Percentiles rank a stretch among this genome's conserved stretches.
phyloP scores from a whole-genome alignment of 2,329 filamentous ascomycete species.

The Thielaviopsis euricoi region DNA sequence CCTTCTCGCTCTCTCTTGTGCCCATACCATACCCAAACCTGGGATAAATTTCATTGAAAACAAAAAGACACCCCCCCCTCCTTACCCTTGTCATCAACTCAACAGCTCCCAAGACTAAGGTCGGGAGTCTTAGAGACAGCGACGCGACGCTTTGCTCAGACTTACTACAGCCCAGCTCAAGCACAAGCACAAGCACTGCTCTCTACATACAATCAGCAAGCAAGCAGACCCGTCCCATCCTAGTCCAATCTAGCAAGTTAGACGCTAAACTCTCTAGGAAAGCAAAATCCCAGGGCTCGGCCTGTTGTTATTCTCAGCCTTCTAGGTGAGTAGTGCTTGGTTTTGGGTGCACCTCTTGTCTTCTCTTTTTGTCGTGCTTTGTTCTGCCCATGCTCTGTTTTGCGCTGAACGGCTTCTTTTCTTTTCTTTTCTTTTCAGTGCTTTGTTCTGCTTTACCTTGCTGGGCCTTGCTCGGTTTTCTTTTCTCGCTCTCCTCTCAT shows the following conservation, averaged over 20 bases:
- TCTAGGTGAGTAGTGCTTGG: neutral
- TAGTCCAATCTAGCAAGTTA: neutral
- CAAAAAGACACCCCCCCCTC: neutral
- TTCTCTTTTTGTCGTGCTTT: neutral
- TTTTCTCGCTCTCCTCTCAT: neutral
- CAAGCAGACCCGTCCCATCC: neutral
- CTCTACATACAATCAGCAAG: neutral
- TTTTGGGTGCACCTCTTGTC: neutral
- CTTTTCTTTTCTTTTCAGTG: slow-evolving; percentile 1
- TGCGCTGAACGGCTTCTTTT: neutral
- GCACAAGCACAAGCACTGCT: too few relatives aligned
- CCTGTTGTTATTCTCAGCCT: neutral
- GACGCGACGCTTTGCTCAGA: neutral
- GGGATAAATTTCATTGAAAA: neutral
- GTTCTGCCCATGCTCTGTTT: neutral
- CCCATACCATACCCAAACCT: too few relatives aligned
- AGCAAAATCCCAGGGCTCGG: neutral
- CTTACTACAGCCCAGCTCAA: neutral
- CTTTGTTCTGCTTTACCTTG: neutral
- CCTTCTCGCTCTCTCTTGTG: neutral
- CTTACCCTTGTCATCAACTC: neutral
- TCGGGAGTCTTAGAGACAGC: neutral
- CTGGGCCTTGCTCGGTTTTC: neutral
- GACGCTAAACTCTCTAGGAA: too few relatives aligned
- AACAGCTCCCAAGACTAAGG: neutral